These are phyloP conservation scores for Imleria badia DNA, from an alignment of 768 basidiomycete species.

Conservation along the genomic window DNA sequence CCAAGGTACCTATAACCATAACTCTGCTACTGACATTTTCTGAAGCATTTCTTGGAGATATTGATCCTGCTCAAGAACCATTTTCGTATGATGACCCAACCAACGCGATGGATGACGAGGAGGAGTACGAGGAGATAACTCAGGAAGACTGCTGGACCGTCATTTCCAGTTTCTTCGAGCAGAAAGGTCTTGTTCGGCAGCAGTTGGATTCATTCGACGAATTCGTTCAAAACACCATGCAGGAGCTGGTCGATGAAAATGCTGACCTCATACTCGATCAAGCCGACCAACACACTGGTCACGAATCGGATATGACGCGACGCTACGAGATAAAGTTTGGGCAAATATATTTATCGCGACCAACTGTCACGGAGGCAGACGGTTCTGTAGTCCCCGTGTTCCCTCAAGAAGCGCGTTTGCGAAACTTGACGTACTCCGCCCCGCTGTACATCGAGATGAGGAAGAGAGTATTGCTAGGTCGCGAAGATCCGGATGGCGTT, in stretches of 20 bases:
- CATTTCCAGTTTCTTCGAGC: conserved; percentile 94
- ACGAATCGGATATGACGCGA: conserved; percentile 76
- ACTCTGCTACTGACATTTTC: conserved; percentile 27
- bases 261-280: conserved; percentile 95
- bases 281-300: conserved; percentile 92
- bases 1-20: conserved; percentile 29
- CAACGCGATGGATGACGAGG: conserved; percentile 54
- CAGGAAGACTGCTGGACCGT: conserved; percentile 96
- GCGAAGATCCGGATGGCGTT: conserved; percentile 76
- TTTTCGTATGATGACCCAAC: conserved; percentile 61
- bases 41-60: conserved; percentile 45
- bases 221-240: conserved; percentile 99
- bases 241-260: conserved; percentile 97
- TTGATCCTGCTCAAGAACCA: conserved; percentile 42
- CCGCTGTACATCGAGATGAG: conserved; percentile 95
- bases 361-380: conserved; percentile 94
- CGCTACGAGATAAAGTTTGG: conserved; percentile 98
- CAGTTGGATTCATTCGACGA: conserved; percentile 99
- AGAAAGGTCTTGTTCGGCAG: conserved; percentile 96
- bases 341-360: conserved; percentile 94
- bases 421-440: conserved; percentile 95
- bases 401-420: conserved; percentile 92
- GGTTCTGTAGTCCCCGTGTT: conserved; percentile 92
- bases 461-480: conserved; percentile 77
- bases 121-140: conserved; percentile 75